Evolutionary conservation across 345 rosid species (phyloP).

Genomic region (Eucalyptus tenuipes): DNA sequence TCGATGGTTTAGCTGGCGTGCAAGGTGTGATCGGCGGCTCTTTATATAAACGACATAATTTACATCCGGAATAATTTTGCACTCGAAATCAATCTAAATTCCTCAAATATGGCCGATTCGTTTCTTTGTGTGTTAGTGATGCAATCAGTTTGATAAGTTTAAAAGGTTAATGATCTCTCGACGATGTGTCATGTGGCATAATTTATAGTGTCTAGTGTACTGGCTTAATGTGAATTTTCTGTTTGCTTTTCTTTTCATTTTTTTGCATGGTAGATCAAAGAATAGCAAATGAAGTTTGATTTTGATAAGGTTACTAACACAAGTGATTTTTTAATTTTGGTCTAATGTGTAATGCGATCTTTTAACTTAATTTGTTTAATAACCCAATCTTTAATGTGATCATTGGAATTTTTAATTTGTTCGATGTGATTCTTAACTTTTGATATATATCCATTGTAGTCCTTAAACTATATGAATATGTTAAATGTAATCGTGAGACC

Average conservation of each 20-base stretch:
- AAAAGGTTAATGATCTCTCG: neutral
- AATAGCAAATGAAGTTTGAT: neutral
- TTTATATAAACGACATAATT: neutral
- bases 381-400: no score
- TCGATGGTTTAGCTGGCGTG: neutral
- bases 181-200: accelerated
- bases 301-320: neutral
- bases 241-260: neutral
- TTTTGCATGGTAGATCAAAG: neutral
- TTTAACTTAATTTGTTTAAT: no score
- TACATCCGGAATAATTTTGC: neutral
- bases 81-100: neutral
- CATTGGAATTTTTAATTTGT: no score
- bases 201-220: neutral
- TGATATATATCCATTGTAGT: no score
- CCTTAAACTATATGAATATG: accelerated
- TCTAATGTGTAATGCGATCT: no score
- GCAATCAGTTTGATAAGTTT: neutral
- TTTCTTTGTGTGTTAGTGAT: neutral
- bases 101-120: neutral
- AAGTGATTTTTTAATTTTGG: accelerated
- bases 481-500: accelerated
- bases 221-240: accelerated
- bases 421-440: accelerated
- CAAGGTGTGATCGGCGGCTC: neutral